Percentiles rank a stretch among this genome's conserved stretches.
These are phyloP conservation scores for Ophiocordyceps polyrhachis-furcata DNA, from an alignment of 2,329 filamentous ascomycete species.

Conservation along the genomic window DNA sequence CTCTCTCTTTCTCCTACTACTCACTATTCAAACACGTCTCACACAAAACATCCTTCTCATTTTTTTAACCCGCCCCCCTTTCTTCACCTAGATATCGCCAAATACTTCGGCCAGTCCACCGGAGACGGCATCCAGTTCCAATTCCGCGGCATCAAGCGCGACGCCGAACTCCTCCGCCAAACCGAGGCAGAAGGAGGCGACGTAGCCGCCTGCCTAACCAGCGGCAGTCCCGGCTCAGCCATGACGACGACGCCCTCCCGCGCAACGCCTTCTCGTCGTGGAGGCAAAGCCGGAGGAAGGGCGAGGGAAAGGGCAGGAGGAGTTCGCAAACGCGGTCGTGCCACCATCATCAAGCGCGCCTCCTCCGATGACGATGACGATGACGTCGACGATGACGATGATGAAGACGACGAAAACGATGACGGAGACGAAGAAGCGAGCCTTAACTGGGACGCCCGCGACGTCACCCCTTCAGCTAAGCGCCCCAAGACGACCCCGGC, in stretches of 20 bases:
- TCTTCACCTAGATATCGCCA: constrained; percentile 30
- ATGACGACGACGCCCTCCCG: constrained; percentile 12
- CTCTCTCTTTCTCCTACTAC: too few relatives aligned
- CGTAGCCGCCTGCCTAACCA: constrained; percentile 21
- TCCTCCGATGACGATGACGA: constrained; percentile 10
- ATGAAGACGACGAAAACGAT: constrained; percentile 10
- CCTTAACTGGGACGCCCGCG: too few relatives aligned
- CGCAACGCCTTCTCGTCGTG: constrained; percentile 1
- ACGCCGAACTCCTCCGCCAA: constrained; percentile 27
- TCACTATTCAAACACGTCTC: too few relatives aligned
- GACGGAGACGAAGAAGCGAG: constrained; percentile 9
- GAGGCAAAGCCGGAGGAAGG: too few relatives aligned
- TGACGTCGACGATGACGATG: constrained; percentile 10
- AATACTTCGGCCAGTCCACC: constrained; percentile 40
- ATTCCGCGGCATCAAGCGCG: constrained; percentile 35
- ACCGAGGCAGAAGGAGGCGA: constrained; percentile 25
- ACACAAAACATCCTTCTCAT: too few relatives aligned
- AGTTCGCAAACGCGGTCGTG: constrained; percentile 9
- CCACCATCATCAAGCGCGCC: constrained; percentile 8
- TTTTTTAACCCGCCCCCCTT: background rate
- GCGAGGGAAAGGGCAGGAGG: constrained; percentile 5
- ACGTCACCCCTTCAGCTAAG: constrained; percentile 6
- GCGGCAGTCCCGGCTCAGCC: constrained; percentile 8
- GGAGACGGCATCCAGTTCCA: constrained; percentile 39
- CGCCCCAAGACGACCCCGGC: constrained; percentile 19